Evolutionary conservation across 2,329 filamentous ascomycete species (phyloP).

Genomic region (Penicillium sp.): DNA sequence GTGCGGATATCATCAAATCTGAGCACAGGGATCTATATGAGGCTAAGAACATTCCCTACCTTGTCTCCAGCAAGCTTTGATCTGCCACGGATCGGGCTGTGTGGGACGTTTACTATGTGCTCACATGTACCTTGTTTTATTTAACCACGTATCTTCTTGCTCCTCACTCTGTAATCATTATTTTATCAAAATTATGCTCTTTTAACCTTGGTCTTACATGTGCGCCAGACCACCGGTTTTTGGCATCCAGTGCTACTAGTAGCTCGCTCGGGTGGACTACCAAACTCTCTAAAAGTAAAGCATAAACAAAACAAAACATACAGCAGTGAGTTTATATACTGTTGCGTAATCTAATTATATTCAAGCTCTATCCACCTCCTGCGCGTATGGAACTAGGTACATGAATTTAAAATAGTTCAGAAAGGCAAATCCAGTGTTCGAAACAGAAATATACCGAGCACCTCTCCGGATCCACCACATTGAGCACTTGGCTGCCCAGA

Average conservation of each 20-base stretch:
- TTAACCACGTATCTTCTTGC: neutral
- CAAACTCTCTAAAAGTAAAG: too few species aligned
- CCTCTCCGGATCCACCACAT: slow-evolving; percentile 23
- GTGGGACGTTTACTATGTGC: neutral
- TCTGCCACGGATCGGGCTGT: neutral
- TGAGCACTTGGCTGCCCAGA: slow-evolving; percentile 10
- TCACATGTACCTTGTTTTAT: neutral
- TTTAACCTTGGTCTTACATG: too few species aligned
- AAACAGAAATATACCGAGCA: slow-evolving; percentile 19
- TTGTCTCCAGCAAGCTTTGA: slow-evolving; percentile 20
- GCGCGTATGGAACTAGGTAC: slow-evolving; percentile 1
- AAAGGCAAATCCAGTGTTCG: slow-evolving; percentile 13
- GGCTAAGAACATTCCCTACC: slow-evolving; percentile 19
- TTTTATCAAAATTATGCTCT: neutral
- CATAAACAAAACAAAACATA: too few species aligned
- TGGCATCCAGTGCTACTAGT: too few species aligned
- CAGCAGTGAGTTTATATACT: too few species aligned
- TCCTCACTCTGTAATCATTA: neutral
- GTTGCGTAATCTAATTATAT: too few species aligned
- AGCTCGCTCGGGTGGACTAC: too few species aligned
- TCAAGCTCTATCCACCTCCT: neutral
- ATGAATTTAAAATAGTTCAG: slow-evolving; percentile 18
- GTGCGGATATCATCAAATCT: slow-evolving; percentile 30
- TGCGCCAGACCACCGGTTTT: too few species aligned
- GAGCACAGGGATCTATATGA: slow-evolving; percentile 27